phyloP scores from a whole-genome alignment of 2,329 filamentous ascomycete species.

The Cyphellophora europaea region DNA sequence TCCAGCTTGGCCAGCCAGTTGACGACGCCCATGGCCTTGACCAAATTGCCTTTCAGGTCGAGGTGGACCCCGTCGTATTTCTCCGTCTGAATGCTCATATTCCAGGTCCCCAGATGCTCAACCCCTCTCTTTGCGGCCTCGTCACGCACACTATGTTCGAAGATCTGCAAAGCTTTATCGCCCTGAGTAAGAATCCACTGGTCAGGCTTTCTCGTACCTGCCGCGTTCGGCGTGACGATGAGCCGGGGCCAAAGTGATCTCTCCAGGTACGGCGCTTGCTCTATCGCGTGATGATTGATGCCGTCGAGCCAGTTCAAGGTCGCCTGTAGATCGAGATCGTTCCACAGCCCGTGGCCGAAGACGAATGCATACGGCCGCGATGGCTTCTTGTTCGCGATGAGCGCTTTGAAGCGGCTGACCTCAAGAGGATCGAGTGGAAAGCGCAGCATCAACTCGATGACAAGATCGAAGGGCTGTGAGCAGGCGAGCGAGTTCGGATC shows the following conservation, averaged over 20 bases:
- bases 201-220: slow-evolving; percentile 37
- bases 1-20: slow-evolving; percentile 31
- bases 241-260: slow-evolving; percentile 19
- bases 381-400: slow-evolving; percentile 25
- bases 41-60: slow-evolving; percentile 38
- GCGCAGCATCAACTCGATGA: slow-evolving; percentile 36
- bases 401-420: slow-evolving; percentile 26
- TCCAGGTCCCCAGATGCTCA: slow-evolving; percentile 41
- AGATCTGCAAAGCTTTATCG: slow-evolving; percentile 38
- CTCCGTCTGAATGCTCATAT: slow-evolving; percentile 40
- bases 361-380: slow-evolving; percentile 32
- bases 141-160: slow-evolving; percentile 31
- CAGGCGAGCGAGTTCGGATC: slow-evolving; percentile 35
- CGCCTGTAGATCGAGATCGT: slow-evolving; percentile 33
- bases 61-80: slow-evolving; percentile 41
- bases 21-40: slow-evolving; percentile 42
- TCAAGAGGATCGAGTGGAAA: slow-evolving; percentile 35
- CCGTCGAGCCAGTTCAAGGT: slow-evolving; percentile 56
- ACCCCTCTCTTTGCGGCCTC: slow-evolving; percentile 28
- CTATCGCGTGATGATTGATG: slow-evolving; percentile 85
- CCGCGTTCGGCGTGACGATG: slow-evolving; percentile 38
- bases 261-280: slow-evolving; percentile 28
- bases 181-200: slow-evolving; percentile 38
- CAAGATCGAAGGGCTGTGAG: slow-evolving; percentile 26
- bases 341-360: slow-evolving; percentile 41